Base-by-base conservation (phyloP, 306 rosid genomes). In the Cucurbita maxima region DNA sequence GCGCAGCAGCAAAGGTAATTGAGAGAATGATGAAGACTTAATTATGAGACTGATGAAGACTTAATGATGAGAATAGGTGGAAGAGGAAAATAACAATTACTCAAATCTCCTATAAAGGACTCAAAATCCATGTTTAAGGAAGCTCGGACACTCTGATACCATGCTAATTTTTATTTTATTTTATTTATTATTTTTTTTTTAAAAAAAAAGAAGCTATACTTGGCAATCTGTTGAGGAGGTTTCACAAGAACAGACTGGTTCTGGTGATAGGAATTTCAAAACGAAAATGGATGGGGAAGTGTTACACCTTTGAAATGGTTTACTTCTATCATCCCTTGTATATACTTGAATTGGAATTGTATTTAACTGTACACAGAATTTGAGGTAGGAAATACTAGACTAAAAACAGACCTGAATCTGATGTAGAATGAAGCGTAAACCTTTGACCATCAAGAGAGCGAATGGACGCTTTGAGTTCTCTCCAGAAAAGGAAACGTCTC, bases 351-450 rank as follows among this genome's bases (percentile, higher is more conserved):
- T 60, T 14, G 67, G 12, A 36, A 60, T 30, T 36, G 6, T 44
- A 10, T 66, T 10, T 10, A 20, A 43, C 54, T 44, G 45, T 67
- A 68, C 71, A 1, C 5, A 58, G 50, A 60, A 44, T 3, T 2
- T 0, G 13, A 43, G 12, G 20, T 22, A 22, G 37, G 14, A 68
- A 68, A 68, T 47, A 68, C 11, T 11, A 3, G 6, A 68, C 11
- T 7, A 25, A 15, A 53, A 50, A 43, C 5, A 6, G 18, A 94
- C 97, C 96, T 94, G 96, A 89, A 91, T 91, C 87, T 89, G 95
- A 83, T 82, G 90, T 12, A 89, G 88, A 83, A 94, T 96, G 83
- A 91, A 94, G 51, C 85, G 89, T 79, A 94, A 76, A 45, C 97
- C 99, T 85, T 80, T 87, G 70, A 94, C 80, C 89, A 91, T 82